A percentile compares a stretch with the other conserved stretches of the same genome.
Evolutionary conservation across 306 rosid genomes (phyloP).

Genomic region (Vigna angularis): DNA sequence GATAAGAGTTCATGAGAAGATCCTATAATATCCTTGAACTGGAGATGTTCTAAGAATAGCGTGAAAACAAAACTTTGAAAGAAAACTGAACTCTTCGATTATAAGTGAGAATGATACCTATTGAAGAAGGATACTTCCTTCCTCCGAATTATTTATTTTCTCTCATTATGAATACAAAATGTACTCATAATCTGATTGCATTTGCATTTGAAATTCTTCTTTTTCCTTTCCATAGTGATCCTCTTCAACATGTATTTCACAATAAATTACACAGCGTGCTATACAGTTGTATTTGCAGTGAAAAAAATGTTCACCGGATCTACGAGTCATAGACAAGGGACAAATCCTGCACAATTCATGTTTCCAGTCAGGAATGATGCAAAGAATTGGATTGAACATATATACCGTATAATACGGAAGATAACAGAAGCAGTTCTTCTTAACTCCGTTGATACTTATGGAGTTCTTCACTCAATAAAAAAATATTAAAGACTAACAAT

Average conservation of each 20-base stretch:
- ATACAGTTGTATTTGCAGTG: background rate
- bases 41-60: background rate
- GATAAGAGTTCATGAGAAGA: no score
- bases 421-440: slow-evolving; percentile 7
- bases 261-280: background rate
- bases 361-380: background rate
- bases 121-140: background rate
- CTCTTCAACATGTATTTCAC: background rate
- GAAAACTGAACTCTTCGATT: background rate
- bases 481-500: background rate
- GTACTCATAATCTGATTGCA: background rate
- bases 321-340: background rate
- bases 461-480: background rate
- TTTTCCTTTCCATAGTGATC: background rate
- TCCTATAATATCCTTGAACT: no score
- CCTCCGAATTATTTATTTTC: background rate
- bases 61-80: background rate
- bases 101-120: background rate
- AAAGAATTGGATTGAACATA: background rate
- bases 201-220: slow-evolving; percentile 4
- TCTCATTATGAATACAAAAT: background rate
- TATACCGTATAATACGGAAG: background rate
- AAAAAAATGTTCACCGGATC: background rate
- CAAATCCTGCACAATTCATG: background rate
- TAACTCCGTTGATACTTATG: slow-evolving; percentile 20